Evolutionary conservation across 352 stramenopile species (phyloP), one percentile per base, ranked within the genome.

Genomic region (Globisporangium viniferum): DNA sequence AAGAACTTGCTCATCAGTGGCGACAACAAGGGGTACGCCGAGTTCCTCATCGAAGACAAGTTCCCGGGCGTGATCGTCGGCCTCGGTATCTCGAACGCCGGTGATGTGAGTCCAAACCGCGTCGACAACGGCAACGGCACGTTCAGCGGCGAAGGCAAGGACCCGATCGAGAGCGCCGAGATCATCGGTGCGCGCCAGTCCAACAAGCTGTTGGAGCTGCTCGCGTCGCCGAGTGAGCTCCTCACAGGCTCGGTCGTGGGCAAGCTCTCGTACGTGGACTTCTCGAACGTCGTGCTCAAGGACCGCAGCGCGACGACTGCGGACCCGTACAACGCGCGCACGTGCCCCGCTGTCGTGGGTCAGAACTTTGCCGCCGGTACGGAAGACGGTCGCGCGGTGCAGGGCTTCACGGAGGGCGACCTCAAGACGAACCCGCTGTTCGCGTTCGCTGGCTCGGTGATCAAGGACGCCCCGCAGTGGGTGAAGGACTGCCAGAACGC

Each of bases 1-100:
- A 76, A 76, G n/a, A 96, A 96, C 72, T 59, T 71, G 7, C 69
- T 96, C 10, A 76, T 95, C 54, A 91, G 78, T 44, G 85, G 84
- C 48, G 88, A 96, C 76, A 96, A 97, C 74, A 92, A 94, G 68
- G 78, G 76, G 2, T 84, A 81, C 54, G 78, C 78, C 29, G 77
- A 83, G 69, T 86, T 81, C 44, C 41, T 82, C 8, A 33, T 84
- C 18, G 78, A 86, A 48, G 66, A 79, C 36, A 70, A 81, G 57
- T 64, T 75, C n/a, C 44, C 63, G 2, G 62, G 70, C 27, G 67
- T 80, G 3, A 57, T 80, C 7, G 76, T 74, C 12, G 75, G 49
- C 1, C 73, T 85, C 31, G 78, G 78, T 20, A 83, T 83, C 64
- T 80, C 78, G 8, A 86, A 86, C 49, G 76, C 78, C 4, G 78